Percentiles rank a stretch among this genome's conserved stretches.
Conservation (phyloP, 352 stramenopile species). For the Stephanocyclus meneghinianus region DNA sequence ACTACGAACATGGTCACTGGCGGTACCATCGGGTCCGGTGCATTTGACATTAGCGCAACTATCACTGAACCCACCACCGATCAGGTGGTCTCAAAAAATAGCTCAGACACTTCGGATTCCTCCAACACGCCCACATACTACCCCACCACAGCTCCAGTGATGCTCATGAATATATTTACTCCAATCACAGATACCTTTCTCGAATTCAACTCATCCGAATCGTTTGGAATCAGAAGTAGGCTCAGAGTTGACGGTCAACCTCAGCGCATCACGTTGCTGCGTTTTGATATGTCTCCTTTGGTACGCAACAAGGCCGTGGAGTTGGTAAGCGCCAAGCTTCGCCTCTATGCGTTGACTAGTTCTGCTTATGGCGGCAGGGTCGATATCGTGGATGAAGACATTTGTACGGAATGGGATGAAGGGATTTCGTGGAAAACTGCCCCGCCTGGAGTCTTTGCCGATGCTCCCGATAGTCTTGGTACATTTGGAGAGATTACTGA, state of each 20-base stretch:
- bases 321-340: slow-evolving; percentile 4
- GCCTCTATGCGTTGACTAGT: slow-evolving; percentile 19
- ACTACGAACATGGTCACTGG: background rate
- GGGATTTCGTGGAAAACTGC: slow-evolving; percentile 18
- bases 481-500: slow-evolving; percentile 12
- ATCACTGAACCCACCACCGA: background rate
- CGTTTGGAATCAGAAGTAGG: slow-evolving; percentile 2
- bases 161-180: background rate
- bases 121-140: slow-evolving; percentile 9
- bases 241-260: slow-evolving; percentile 7
- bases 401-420: slow-evolving; percentile 29
- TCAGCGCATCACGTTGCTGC: slow-evolving; percentile 1
- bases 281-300: slow-evolving; percentile 15
- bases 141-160: background rate
- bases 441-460: slow-evolving; percentile 15
- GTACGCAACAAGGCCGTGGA: slow-evolving; percentile 8
- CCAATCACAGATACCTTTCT: slow-evolving; percentile 11
- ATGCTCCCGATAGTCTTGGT: slow-evolving; percentile 10
- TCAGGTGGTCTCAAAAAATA: background rate
- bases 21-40: background rate
- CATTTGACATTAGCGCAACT: background rate
- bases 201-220: slow-evolving; percentile 4
- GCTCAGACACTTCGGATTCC: no score
- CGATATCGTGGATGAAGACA: slow-evolving; percentile 16
- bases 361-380: slow-evolving; percentile 20